Evolutionary conservation across 495 filamentous ascomycete species (phyloP), one percentile per base, ranked within the genome.

Genomic region (Hypoxylon intermedium): DNA sequence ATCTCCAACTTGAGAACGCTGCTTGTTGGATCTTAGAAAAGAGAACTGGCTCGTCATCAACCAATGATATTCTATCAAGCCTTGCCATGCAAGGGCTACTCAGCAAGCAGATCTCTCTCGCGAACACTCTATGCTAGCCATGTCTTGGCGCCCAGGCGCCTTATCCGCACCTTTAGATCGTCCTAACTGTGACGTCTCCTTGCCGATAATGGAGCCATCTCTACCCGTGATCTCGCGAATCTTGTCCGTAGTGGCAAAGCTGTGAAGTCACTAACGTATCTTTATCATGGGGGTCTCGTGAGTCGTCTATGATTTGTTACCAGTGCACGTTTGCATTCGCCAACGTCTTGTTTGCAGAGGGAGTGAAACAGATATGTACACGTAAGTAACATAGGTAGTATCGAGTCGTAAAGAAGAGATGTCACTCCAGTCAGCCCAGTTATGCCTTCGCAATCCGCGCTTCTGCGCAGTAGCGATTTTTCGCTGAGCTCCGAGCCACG

Each of bases 401-500:
- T n/a, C n/a, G n/a, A n/a, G n/a, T n/a, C 12, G 13, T 13, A 37
- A 37, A 6, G 34, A n/a, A 6, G n/a, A 5, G 34, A 15, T 15
- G n/a, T 5, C 34, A 2, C n/a, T 37, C 11, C n/a, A 37, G 34
- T 15, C 12, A 13, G 34, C 34, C 15, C 34, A 13, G 34, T 37
- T 12, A 37, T 37, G n/a, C n/a, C 11, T 13, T 43, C 41, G 19
- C 9, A 5, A 26, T 43, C 9, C n/a, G 43, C 24, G 23, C 12
- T 37, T 37, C 34, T 21, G 16, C 18, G 18, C 38, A 13, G 38
- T 26, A 34, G 18, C 20, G 23, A 36, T 24, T 59, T 21, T 47
- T 65, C 62, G 62, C 56, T 65, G 33, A 48, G 28, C 56, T 65
- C 62, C 62, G 62, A 24, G 26, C 40, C 41, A 48, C 53, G 49